Evolutionary conservation across 176 grass and related monocot species (phyloP).

Genomic region (Chloris gayana): DNA sequence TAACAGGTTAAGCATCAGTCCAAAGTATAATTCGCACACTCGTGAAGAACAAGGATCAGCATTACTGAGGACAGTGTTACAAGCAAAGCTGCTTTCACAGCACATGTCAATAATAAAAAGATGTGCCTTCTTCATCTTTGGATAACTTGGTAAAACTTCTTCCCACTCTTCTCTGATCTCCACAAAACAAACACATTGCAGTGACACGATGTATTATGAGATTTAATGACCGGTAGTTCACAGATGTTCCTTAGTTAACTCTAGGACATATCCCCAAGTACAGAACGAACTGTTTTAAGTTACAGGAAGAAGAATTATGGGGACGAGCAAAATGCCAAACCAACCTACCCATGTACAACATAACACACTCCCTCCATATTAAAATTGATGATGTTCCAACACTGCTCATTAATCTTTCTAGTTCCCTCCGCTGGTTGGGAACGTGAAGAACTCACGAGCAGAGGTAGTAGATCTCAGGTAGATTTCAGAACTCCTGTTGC

Average conservation of each 20-base stretch:
- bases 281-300: constrained; percentile 13
- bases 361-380: not conserved
- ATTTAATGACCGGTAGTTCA: not conserved
- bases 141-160: not conserved
- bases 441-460: not conserved
- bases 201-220: not conserved
- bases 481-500: constrained; percentile 29
- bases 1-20: constrained; percentile 33
- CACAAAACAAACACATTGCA: constrained; percentile 28
- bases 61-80: not conserved
- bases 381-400: not conserved
- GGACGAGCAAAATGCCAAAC: not conserved
- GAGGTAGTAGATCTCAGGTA: not conserved
- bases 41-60: constrained; percentile 1
- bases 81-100: not conserved
- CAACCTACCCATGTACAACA: constrained; percentile 39
- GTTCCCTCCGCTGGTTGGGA: not conserved
- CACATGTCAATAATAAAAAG: not conserved
- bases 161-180: constrained; percentile 11
- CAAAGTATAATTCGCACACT: constrained; percentile 15
- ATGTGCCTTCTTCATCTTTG: not conserved
- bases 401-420: not conserved
- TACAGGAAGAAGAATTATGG: constrained; percentile 32
- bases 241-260: constrained; percentile 6
- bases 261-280: constrained; percentile 4